Evolutionary conservation across 108 stramenopile species (phyloP), one percentile per base, ranked within the genome.

Genomic region (Bacterosira constricta): DNA sequence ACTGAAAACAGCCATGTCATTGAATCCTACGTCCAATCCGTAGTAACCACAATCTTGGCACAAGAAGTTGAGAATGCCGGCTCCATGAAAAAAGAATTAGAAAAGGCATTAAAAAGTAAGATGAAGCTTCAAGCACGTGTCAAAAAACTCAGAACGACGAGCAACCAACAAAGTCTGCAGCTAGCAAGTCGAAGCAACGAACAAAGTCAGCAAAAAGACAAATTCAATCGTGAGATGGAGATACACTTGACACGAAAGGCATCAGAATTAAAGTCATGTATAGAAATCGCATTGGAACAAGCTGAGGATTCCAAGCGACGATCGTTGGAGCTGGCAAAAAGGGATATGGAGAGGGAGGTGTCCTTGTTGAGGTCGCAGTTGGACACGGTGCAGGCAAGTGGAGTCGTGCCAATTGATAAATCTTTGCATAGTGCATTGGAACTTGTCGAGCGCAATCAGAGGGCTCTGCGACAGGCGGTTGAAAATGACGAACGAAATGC

Each of bases 291-390:
- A 5, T 31, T 57, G 30, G 31, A 55, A 20, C 67, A 57, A 18
- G 67, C 67, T 18, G 67, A 68, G 34, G 55, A 68, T n/a, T 66
- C 65, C 17, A 68, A 57, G 67, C 54, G 41, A 6, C 53, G 54
- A 35, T 52, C 67, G 3, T 29, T 68, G 11, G 67, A 68, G 44
- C n/a, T 68, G 3, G 42, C 55, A 2, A 21, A 35, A 34, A 54
- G 31, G 27, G 23, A 36, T 10, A 68, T 68, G 67, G 67, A 68
- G 55, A 37, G 44, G n/a, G 67, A 68, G 67, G 17, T 68, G 27
- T 56, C 54, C 6, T n/a, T 20, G 27, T 53, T 68, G 18, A 37
- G 67, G 25, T 55, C 67, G 13, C 47, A 68, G 55, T 44, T 68
- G 25, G 55, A 68, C 13, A 26, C 26, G 18, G 67, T 54, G 13